Evolutionary conservation across 2,329 filamentous ascomycete species (phyloP).

Genomic region (Colletotrichum navitas): DNA sequence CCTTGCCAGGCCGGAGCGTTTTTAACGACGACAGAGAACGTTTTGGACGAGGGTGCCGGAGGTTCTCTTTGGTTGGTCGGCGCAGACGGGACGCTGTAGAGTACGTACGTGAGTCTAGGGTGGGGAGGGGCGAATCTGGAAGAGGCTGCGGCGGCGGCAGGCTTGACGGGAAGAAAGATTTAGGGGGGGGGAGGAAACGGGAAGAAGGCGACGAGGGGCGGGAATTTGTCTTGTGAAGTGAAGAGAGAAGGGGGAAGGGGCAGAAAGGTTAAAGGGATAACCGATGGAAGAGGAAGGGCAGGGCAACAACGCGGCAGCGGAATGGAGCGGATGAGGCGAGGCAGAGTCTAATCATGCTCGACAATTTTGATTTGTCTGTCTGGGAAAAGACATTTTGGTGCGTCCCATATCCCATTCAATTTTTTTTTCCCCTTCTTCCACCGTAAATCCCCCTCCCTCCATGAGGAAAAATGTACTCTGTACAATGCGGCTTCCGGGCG

Average conservation of each 20-base stretch:
- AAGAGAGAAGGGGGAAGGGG: neutral
- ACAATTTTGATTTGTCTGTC: conserved; percentile 34
- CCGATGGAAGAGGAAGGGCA: conserved; percentile 18
- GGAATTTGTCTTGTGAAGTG: conserved; percentile 9
- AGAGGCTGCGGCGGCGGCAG: conserved; percentile 1
- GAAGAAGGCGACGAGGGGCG: neutral
- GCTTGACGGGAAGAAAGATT: conserved; percentile 9
- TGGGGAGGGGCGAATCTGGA: conserved; percentile 15
- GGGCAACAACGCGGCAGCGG: conserved; percentile 20
- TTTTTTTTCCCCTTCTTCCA: neutral
- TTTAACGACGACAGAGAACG: conserved; percentile 29
- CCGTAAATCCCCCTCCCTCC: conserved; percentile 27
- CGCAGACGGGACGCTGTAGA: conserved; percentile 3
- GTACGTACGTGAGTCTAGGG: neutral
- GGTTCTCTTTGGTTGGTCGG: conserved; percentile 29
- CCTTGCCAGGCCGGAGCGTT: conserved; percentile 38
- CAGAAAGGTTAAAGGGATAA: neutral
- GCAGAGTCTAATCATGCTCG: conserved; percentile 30
- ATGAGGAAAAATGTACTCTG: conserved; percentile 15
- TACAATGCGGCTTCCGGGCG: conserved; percentile 4
- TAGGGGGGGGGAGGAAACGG: neutral
- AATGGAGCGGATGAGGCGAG: conserved; percentile 13
- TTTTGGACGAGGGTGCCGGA: conserved; percentile 32
- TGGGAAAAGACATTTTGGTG: conserved; percentile 39
- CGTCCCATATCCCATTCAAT: conserved; percentile 39